Base-by-base conservation (phyloP, 768 basidiomycete species). In the Boletellus sp. region DNA sequence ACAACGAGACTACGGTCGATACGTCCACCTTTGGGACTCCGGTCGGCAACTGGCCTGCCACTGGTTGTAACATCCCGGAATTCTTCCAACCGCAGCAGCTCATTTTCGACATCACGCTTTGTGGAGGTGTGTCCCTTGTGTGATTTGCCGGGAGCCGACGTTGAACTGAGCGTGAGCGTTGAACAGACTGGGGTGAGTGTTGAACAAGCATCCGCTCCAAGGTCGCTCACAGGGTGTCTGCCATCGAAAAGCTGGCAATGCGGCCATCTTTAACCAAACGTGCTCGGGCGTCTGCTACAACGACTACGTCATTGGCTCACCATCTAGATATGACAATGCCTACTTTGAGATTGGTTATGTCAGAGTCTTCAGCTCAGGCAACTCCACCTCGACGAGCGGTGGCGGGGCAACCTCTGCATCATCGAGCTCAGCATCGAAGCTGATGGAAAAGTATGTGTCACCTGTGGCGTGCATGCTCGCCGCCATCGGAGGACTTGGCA, bases 91-190 rank as follows among this genome's bases (percentile, higher is more conserved):
- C 81, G 0, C 86, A 89, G 59, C 73, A 79, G 50, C 73, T 90
- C 37, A 81, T 88, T 16, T 79, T 90, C 48, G 83, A 86, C 60
- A 89, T 89, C 50, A 86, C 87, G 1, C 75, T 85, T 6, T 86
- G 85, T 46, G 84, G 83, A 62, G 74, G 74, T 74, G 33, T 54
- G 76, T 76, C 42, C 40, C 35, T 26, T 51, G 23, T 64, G 45
- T 56, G 58, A 16, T 20, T 34, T 10, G 6, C n/a, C 57, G 20
- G 28, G 55, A 53, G 36, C 57, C 64, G 45, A 54, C 26, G 28
- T 10, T 28, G 28, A 28, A 8, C 28, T n/a, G n/a, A n/a, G n/a
- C n/a, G n/a, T n/a, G n/a, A n/a, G n/a, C 11, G 11, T 23, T 38
- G 13, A 16, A 46, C 24, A 66, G 78, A 65, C 39, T 70, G 54